Base-by-base conservation (phyloP, 371 early-diverging fungal genomes). In the Globomyces sp. region DNA sequence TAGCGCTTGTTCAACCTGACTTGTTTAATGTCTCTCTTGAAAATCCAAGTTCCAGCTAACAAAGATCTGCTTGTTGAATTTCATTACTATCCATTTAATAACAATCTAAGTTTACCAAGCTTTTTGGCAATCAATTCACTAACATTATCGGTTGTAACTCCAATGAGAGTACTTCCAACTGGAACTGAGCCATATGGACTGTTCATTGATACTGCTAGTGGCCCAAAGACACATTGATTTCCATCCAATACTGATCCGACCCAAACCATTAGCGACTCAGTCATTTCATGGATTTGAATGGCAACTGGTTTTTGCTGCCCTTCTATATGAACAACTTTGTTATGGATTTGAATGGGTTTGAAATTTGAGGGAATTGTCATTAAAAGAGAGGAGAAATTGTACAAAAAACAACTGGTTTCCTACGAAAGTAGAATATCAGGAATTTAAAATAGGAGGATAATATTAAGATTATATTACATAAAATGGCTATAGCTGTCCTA, bases 261-360 rank as follows among this genome's bases (percentile, higher is more conserved):
- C 67, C 67, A 66, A 4, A 66, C 42, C 50, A 66, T 52, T n/a
- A 52, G 46, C 11, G 67, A 66, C 36, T 62, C 67, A 10, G 11
- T 47, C 36, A 66, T 46, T 44, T 50, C 55, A 50, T 47, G 45
- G 36, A 66, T 60, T 40, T 66, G 67, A 62, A 50, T 47, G 4
- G 60, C 61, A 24, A 66, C 49, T 2, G 67, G 62, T 52, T 37
- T 8, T 4, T 36, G 58, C 6, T 52, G 9, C 2, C 2, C 3
- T 4, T 13, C 9, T 4, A 63, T 9, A 24, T 4, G 11, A 43
- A 36, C 55, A 40, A 47, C 3, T 39, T 55, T 51, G 24, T 63
- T 50, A 24, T 6, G 58, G 11, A 52, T 55, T 42, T 3, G 63
- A 13, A 55, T 2, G 3, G 37, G 53, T 8, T 13, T n/a, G 53